Percentiles rank a stretch among this genome's conserved stretches.
Conservation (phyloP, 2,329 filamentous ascomycete genomes). For the Trichoderma guizhouense region DNA sequence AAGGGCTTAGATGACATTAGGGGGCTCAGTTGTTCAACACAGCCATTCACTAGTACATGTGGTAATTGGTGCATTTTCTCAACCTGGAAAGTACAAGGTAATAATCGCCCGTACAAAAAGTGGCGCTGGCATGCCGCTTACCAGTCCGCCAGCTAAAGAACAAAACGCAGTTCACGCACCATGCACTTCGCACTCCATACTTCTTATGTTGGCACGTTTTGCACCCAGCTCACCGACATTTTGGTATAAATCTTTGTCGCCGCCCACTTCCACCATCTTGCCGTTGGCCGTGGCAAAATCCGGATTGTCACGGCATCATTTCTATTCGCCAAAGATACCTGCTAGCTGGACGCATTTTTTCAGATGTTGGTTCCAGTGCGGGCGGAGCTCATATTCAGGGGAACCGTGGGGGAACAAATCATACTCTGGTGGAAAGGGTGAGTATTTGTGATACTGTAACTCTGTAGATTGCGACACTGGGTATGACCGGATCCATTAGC, state of each 20-base stretch:
- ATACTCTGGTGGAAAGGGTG: neutral
- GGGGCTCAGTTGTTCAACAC: neutral
- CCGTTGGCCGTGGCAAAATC: neutral
- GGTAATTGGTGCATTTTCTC: neutral
- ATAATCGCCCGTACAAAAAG: neutral
- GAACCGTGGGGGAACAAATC: neutral
- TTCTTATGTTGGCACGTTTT: neutral
- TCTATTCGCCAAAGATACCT: neutral
- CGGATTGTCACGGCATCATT: neutral
- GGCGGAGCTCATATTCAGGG: neutral
- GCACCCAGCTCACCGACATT: constrained; percentile 1
- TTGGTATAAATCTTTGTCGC: neutral
- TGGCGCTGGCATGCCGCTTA: neutral
- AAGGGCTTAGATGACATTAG: neutral
- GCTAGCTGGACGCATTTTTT: neutral
- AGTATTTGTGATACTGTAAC: neutral
- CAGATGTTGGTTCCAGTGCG: neutral
- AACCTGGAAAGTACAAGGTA: too few species aligned
- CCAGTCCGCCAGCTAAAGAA: neutral
- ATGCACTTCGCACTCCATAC: neutral
- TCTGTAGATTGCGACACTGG: neutral
- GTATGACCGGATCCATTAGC: neutral
- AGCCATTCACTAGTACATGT: neutral
- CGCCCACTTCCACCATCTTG: neutral
- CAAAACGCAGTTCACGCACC: neutral